Conservation (phyloP, 2,329 filamentous ascomycete genomes). For the Epichloe coenophiala region DNA sequence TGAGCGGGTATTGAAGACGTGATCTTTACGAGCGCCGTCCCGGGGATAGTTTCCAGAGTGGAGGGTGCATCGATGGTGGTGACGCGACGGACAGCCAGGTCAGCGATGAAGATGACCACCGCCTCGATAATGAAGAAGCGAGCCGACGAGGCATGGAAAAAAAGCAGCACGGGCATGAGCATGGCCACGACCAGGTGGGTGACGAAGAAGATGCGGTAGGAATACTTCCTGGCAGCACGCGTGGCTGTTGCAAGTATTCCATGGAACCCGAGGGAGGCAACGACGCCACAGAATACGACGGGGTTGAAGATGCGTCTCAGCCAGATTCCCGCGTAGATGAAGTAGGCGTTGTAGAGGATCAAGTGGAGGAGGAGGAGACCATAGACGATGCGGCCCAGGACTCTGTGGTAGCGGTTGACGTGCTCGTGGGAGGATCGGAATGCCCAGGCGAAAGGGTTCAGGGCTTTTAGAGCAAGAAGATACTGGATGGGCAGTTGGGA, state of each 20-base stretch:
- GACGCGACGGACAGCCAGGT: slow-evolving; percentile 38
- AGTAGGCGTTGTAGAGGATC: slow-evolving; percentile 45
- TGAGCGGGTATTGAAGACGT: slow-evolving; percentile 30
- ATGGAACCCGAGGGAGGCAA: slow-evolving; percentile 33
- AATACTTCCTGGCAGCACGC: slow-evolving; percentile 33
- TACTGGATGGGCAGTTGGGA: slow-evolving; percentile 54
- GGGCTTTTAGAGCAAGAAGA: slow-evolving; percentile 44
- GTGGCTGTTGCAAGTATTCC: slow-evolving; percentile 36
- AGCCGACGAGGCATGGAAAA: slow-evolving; percentile 43
- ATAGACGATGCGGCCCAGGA: slow-evolving; percentile 45
- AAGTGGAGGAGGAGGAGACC: slow-evolving; percentile 38
- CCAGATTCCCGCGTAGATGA: slow-evolving; percentile 35
- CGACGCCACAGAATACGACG: slow-evolving; percentile 40
- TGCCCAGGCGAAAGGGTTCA: slow-evolving; percentile 40
- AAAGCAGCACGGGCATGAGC: slow-evolving; percentile 36
- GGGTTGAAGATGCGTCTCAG: slow-evolving; percentile 31
- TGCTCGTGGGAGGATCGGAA: slow-evolving; percentile 48
- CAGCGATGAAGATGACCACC: slow-evolving; percentile 37
- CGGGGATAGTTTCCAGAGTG: slow-evolving; percentile 35
- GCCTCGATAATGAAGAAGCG: slow-evolving; percentile 37
- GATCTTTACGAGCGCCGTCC: slow-evolving; percentile 43
- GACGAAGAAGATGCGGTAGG: slow-evolving; percentile 51
- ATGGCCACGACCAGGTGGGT: slow-evolving; percentile 41
- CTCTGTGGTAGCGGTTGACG: slow-evolving; percentile 50
- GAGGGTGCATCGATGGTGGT: slow-evolving; percentile 34